Evolutionary conservation across 2,329 filamentous ascomycete species (phyloP).

Genomic region (Colletotrichum sp.): DNA sequence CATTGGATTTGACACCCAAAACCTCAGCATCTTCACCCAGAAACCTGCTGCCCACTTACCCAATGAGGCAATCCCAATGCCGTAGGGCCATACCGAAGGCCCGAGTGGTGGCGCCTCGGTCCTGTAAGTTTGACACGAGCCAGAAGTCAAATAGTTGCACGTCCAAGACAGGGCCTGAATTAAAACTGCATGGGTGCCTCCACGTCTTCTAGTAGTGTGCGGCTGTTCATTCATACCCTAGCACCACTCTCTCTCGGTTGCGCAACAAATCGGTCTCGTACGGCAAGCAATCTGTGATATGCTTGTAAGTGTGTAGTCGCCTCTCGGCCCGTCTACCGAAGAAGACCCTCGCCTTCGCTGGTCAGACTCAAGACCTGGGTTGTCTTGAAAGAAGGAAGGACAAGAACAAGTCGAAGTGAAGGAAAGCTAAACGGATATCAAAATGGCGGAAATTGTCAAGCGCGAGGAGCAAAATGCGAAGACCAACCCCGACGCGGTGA

Average conservation of each 20-base stretch:
- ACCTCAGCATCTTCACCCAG: background rate
- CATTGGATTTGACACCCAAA: background rate
- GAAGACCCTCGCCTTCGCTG: background rate
- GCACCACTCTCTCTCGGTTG: background rate
- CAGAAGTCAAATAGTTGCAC: constrained; percentile 2
- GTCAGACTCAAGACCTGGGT: background rate
- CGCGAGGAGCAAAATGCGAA: background rate
- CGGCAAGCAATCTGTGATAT: background rate
- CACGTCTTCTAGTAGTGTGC: rapidly evolving
- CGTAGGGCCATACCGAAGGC: background rate
- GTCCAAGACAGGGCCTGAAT: background rate
- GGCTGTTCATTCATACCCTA: background rate
- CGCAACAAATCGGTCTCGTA: background rate
- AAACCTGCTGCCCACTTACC: background rate
- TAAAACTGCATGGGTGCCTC: constrained; percentile 19
- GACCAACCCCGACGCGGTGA: background rate
- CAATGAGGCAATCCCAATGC: background rate
- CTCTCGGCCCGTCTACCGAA: constrained; percentile 1
- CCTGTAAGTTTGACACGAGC: constrained; percentile 9
- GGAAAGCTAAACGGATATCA: background rate
- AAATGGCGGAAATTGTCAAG: background rate
- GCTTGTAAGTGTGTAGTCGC: background rate
- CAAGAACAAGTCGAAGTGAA: background rate
- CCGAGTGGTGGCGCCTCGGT: constrained; percentile 9
- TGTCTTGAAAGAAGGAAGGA: background rate